phyloP scores from a whole-genome alignment of 2,329 filamentous ascomycete species.

The Aspergillus vadensis region DNA sequence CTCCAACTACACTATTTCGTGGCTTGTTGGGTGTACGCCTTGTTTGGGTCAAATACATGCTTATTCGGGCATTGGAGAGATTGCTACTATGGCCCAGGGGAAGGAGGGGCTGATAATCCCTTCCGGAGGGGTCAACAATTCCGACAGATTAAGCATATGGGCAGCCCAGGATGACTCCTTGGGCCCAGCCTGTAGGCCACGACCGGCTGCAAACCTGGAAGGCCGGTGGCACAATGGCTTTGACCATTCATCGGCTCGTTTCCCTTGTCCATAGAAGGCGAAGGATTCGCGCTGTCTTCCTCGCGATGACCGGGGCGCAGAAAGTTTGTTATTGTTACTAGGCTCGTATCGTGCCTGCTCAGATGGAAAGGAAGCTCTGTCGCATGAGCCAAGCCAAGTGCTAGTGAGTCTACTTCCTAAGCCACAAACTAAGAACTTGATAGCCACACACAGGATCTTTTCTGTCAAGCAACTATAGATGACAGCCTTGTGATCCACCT shows the following conservation, averaged over 20 bases:
- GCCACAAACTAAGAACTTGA: background rate
- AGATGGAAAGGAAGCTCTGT: background rate
- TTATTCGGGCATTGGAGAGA: constrained; percentile 9
- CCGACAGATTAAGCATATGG: constrained; percentile 17
- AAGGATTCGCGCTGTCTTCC: background rate
- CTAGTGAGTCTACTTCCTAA: background rate
- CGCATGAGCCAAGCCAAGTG: background rate
- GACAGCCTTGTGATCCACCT: background rate
- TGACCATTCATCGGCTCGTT: background rate
- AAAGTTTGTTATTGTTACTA: background rate
- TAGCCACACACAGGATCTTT: background rate
- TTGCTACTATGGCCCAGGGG: constrained; percentile 19
- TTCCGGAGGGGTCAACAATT: constrained; percentile 23
- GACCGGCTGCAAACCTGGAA: background rate
- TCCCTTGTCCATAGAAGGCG: background rate
- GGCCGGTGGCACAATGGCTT: background rate
- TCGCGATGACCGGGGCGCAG: background rate
- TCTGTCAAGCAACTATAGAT: background rate
- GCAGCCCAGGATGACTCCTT: constrained; percentile 8
- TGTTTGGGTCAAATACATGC: constrained; percentile 15
- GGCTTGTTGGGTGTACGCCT: background rate
- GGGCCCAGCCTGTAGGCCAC: background rate
- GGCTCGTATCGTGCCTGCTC: constrained; percentile 6
- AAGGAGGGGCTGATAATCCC: constrained; percentile 24
- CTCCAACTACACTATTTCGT: background rate